Evolutionary conservation across 2,329 filamentous ascomycete genomes (phyloP), one percentile per base, ranked within the genome.

Genomic region (Sordariomycetes sp.): DNA sequence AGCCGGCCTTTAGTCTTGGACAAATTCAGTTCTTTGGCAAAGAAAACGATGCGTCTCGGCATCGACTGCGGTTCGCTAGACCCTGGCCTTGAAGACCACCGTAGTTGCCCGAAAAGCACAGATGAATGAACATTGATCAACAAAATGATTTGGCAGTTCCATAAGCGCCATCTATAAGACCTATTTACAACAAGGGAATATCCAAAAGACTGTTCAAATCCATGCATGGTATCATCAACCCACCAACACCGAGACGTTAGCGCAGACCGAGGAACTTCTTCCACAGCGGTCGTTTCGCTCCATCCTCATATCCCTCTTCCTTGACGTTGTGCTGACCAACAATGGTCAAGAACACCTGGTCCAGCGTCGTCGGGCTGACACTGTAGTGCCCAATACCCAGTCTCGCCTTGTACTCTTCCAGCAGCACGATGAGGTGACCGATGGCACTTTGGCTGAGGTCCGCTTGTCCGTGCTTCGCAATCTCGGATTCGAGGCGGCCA

Each of bases 321-420:
- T 79, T 66, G 6, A 90, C 72, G 53, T 87, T 78, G 53, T 93
- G 82, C 55, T 78, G 73, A 2, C 80, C 79, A 0, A 94, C 86
- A 50, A 95, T 92, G 18, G 72, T 72, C 53, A 95, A 58, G 57
- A 95, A 95, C 0, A 95, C 87, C 57, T 94, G 85, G 51, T 95
- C 88, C 27, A 95, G 61, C 12, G 86, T 93, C 14, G 86, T 92
- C 17, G 86, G 85, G 38, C 76, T 83, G 43, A 94, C 86, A 32
- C 82, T 86, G 57, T 90, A 95, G 55, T 93, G 86, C 52, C 86
- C 81, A 31, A 94, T 70, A 0, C 83, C 83, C 19, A 94, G 56
- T 5, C 59, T 56, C 15, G 75, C 63, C 47, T 80, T 83, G 41
- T 79, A 68, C 44, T 77, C 73, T 57, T 95, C 88, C 2, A 94